Base-by-base conservation (phyloP, 441 rosid genomes). In the Bruguiera hainesii region DNA sequence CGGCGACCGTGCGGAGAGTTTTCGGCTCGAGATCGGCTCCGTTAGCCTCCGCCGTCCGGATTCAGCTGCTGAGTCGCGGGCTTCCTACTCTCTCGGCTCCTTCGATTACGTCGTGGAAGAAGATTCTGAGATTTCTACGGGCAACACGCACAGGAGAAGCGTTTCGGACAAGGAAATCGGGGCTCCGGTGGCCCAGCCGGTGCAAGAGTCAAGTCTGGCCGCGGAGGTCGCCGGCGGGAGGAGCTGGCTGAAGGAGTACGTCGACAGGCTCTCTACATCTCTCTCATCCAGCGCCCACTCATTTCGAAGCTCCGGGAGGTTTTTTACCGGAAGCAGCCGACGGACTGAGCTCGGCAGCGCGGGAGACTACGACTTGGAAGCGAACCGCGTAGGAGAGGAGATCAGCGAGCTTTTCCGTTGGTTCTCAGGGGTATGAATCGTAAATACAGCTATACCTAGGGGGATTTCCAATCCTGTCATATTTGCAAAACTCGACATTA, bases 1-100 rank as follows among this genome's bases (percentile, higher is more conserved):
- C 16, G 76, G 25, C 18, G 48, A 2, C 18, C 1, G 46, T 11
- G 3, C 48, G 16, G 48, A 42, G 18, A 93, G 98, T 33, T 91
- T 93, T 68, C 85, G 95, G 18, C 79, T 93, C 7, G 93, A 93
- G 84, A 88, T 93, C 57, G 97, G 98, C 78, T 89, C 98, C 4
- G 61, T 91, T 6, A 91, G 96, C 84, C 88, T 80, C 57, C 80
- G 85, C 46, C 80, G 64, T 13, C 49, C 75, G 3, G 88, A 83
- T 0, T 63, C 86, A 15, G 60, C 3, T 6, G 81, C 60, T 20
- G 67, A 72, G 52, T 82, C 70, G 35, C 66, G 80, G 7, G 73
- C 80, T n/a, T 85, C 95, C 4, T 93, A 91, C 82, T 91, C 97
- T 1, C 65, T 93, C 21, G 97, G 98, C 9, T 89, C 96, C 2